Evolutionary conservation across 495 filamentous ascomycete genomes (phyloP).

Genomic region (Hamigera avellanea): DNA sequence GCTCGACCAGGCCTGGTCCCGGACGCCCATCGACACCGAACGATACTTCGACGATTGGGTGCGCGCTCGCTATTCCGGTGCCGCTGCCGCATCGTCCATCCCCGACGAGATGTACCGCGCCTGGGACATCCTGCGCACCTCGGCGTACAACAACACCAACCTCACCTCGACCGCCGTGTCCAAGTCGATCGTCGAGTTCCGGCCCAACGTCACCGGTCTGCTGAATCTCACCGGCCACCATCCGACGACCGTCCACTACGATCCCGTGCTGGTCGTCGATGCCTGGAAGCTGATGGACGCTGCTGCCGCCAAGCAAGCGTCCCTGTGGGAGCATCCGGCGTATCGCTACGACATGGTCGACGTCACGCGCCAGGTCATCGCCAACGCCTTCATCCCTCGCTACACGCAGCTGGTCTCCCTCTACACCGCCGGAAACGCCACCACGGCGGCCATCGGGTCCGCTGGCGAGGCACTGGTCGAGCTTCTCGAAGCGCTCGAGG

Average conservation of each 20-base stretch:
- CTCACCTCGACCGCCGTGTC: slow-evolving; percentile 27
- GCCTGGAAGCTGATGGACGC: slow-evolving; percentile 31
- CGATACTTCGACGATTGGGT: slow-evolving; percentile 39
- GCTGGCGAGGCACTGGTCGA: slow-evolving; percentile 18
- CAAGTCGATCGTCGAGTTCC: slow-evolving; percentile 36
- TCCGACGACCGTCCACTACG: slow-evolving; percentile 32
- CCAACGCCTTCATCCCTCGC: slow-evolving; percentile 31
- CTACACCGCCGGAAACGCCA: slow-evolving; percentile 15
- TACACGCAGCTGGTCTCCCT: slow-evolving; percentile 27
- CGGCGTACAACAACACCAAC: slow-evolving; percentile 42
- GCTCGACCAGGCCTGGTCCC: slow-evolving; percentile 39
- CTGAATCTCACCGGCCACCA: slow-evolving; percentile 28
- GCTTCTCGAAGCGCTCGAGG: slow-evolving; percentile 28
- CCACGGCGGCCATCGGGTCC: slow-evolving; percentile 7
- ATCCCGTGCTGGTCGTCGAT: slow-evolving; percentile 22
- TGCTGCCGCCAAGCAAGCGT: slow-evolving; percentile 20
- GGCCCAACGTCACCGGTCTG: slow-evolving; percentile 27
- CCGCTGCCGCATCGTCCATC: slow-evolving; percentile 13
- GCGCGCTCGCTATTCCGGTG: slow-evolving; percentile 27
- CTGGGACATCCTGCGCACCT: slow-evolving; percentile 36
- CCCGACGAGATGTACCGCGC: slow-evolving; percentile 28
- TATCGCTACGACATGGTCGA: slow-evolving; percentile 41
- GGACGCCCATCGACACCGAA: slow-evolving; percentile 28
- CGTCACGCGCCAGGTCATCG: slow-evolving; percentile 37
- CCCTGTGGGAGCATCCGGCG: slow-evolving; percentile 32